Base-by-base conservation (phyloP, 257 asterid species). In the Euphrasia confusa region DNA sequence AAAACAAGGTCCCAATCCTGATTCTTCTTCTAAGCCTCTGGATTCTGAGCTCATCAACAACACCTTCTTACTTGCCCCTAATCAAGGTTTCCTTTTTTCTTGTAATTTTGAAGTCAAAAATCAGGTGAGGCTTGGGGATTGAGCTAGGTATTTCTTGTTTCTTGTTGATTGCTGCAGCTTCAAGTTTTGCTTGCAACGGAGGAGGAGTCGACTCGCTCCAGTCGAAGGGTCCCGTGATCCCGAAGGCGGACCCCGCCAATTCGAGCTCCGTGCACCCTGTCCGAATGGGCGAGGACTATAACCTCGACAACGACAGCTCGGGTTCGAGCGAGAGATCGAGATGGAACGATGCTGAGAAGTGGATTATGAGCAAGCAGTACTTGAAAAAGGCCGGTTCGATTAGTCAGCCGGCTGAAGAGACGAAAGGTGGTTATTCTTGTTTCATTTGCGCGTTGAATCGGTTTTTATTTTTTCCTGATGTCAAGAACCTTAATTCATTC, bases 331-430 rank as follows among this genome's bases (percentile, higher is more conserved):
- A n/a, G n/a, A n/a, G n/a, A n/a, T n/a, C n/a, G n/a, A 92, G 89
- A 79, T 92, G 99, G 99, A 82, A 92, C 42, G 97, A 92, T 60
- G 99, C 97, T 0, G 97, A 92, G 85, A 89, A 92, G 83, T 92
- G 99, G 99, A 92, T 92, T 65, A 80, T 84, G 84, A 89, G 75
- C 78, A 79, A 79, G 78, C 95, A 89, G 58, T 85, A 69, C 57
- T 61, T 87, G 4, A 92, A 86, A 79, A 89, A 83, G 74, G 24
- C 59, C 47, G 73, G 67, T 63, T 39, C 70, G 10, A 87, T 72
- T 10, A 80, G 78, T 67, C 93, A n/a, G n/a, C n/a, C 7, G 75
- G 58, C 45, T 8, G 37, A 30, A 17, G 74, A 68, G 78, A 50
- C 76, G 13, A 69, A 83, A 81, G 99, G 99, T 88, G 77, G 72